A percentile compares a stretch with the other conserved stretches of the same genome.
Conservation (phyloP, 306 rosid genomes). For the Rosa multiflora region DNA sequence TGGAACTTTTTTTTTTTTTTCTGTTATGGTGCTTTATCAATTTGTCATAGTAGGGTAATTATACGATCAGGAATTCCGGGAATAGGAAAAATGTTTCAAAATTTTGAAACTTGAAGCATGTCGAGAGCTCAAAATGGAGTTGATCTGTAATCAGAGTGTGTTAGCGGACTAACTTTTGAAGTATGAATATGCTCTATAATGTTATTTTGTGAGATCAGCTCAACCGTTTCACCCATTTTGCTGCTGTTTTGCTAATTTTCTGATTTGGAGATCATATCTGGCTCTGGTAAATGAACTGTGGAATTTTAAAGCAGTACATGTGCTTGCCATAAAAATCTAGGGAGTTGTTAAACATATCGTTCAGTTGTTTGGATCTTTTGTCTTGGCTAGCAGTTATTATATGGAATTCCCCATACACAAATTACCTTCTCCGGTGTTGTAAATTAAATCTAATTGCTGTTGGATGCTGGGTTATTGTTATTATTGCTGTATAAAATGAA, state of each 20-base stretch:
- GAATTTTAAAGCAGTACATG: neutral
- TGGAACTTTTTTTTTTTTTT: neutral
- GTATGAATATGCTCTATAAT: neutral
- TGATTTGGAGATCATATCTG: neutral
- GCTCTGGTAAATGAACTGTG: neutral
- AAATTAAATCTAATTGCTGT: neutral
- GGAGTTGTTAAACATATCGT: neutral
- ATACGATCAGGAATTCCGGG: neutral
- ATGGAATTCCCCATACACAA: neutral
- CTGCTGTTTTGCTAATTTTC: neutral
- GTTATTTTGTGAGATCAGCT: neutral
- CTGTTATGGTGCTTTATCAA: neutral
- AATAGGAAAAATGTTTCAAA: neutral
- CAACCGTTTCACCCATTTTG: neutral
- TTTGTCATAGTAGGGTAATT: neutral
- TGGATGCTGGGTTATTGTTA: neutral
- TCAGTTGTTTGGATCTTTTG: neutral
- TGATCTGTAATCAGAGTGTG: neutral
- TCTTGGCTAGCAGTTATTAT: no score
- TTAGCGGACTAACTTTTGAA: neutral
- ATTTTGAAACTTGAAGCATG: neutral
- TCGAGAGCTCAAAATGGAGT: neutral
- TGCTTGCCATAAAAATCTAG: neutral
- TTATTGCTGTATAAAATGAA: neutral
- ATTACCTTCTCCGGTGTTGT: neutral